phyloP scores from a whole-genome alignment of 345 rosid genomes.

The Pelargonium nanum region DNA sequence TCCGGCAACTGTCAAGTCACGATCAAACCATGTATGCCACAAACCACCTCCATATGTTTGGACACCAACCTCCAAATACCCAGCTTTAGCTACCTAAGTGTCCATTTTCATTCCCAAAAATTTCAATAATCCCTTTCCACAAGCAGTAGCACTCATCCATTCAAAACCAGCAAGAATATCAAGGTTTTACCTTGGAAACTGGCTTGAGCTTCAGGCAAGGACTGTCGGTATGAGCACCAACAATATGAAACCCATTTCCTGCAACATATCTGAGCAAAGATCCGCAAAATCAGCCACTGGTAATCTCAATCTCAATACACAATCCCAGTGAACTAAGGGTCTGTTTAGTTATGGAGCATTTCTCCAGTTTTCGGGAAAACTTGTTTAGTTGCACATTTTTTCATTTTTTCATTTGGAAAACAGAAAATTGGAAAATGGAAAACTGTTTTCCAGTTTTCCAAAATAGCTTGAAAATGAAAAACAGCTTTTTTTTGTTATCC shows the following conservation, averaged over 20 bases:
- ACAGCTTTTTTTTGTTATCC: too few species aligned
- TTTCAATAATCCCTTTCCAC: background rate
- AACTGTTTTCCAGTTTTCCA: too few species aligned
- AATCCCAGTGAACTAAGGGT: background rate
- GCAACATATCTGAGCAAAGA: conserved; percentile 55
- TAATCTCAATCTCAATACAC: background rate
- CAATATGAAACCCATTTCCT: conserved; percentile 79
- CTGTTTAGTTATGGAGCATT: too few species aligned
- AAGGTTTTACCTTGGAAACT: conserved; percentile 54
- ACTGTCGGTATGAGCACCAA: conserved; percentile 96
- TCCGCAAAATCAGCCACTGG: conserved; percentile 2
- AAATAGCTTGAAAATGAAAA: too few species aligned
- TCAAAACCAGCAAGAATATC: background rate
- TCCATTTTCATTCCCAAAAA: conserved; percentile 4
- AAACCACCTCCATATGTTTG: conserved; percentile 92
- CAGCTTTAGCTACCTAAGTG: conserved; percentile 62
- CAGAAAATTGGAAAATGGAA: too few species aligned
- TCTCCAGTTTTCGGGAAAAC: too few species aligned
- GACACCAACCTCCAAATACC: conserved; percentile 81
- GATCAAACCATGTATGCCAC: conserved; percentile 99
- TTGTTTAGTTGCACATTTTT: too few species aligned
- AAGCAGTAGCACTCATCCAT: background rate
- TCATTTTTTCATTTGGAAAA: too few species aligned
- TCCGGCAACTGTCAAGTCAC: conserved; percentile 93
- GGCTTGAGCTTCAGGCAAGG: conserved; percentile 95